phyloP scores from a whole-genome alignment of 2,329 filamentous ascomycete genomes.

The Fusarium cicatricum region DNA sequence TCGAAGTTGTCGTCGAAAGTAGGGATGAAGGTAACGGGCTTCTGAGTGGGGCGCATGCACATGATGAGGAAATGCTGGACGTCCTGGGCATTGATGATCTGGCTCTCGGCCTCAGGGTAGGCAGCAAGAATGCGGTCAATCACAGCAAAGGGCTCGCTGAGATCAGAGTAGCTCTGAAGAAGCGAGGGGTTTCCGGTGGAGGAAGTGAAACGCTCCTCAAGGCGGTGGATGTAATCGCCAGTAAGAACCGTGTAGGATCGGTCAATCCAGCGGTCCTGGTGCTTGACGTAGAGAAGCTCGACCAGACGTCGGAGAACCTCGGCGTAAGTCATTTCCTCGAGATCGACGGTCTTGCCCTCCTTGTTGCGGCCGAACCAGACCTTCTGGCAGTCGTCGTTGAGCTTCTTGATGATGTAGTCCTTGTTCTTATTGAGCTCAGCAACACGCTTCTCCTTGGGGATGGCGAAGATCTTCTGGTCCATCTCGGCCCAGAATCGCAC shows the following conservation, averaged over 20 bases:
- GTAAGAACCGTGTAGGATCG: conserved; percentile 82
- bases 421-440: conserved; percentile 88
- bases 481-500: conserved; percentile 98
- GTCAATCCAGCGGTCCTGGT: conserved; percentile 92
- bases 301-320: conserved; percentile 89
- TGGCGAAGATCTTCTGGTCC: conserved; percentile 96
- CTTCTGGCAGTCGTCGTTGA: conserved; percentile 97
- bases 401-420: conserved; percentile 91
- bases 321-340: conserved; percentile 95
- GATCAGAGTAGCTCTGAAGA: conserved; percentile 88
- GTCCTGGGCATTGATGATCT: conserved; percentile 98
- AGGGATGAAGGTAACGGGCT: conserved; percentile 96
- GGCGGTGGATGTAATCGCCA: conserved; percentile 93
- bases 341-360: conserved; percentile 79
- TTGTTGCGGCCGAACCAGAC: conserved; percentile 94
- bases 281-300: conserved; percentile 89
- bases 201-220: conserved; percentile 95
- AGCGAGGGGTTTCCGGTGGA: conserved; percentile 75
- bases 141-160: conserved; percentile 80
- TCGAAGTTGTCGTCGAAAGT: conserved; percentile 97
- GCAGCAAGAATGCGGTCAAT: conserved; percentile 81
- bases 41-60: conserved; percentile 90
- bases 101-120: conserved; percentile 86
- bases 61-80: conserved; percentile 96
- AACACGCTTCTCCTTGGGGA: conserved; percentile 94